Conservation (phyloP, 352 stramenopile species). For the Globisporangium takayamanum region DNA sequence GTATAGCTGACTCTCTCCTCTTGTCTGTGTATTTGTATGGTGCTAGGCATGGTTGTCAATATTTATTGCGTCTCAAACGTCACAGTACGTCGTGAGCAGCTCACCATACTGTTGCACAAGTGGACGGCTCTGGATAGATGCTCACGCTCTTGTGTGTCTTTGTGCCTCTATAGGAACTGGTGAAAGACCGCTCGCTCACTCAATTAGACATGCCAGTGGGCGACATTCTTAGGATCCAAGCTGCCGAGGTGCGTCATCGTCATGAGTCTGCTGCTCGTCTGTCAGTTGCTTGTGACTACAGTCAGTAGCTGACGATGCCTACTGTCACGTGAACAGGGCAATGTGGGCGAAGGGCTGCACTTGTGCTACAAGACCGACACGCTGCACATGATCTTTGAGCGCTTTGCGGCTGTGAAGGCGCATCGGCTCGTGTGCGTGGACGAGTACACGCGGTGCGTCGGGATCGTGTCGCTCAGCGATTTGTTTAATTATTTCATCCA, state of each 20-base stretch:
- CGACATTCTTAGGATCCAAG: slow-evolving; percentile 82
- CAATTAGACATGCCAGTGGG: slow-evolving; percentile 87
- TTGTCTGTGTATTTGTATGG: slow-evolving; percentile 3
- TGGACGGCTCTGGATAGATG: background rate
- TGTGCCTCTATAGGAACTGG: slow-evolving; percentile 46
- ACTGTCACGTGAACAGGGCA: slow-evolving; percentile 31
- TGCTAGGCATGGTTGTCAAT: slow-evolving; percentile 81
- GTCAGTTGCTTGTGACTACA: slow-evolving; percentile 1
- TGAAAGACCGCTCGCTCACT: slow-evolving; percentile 83
- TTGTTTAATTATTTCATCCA: slow-evolving; percentile 90
- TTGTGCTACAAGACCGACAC: slow-evolving; percentile 87
- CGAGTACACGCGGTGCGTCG: slow-evolving; percentile 76
- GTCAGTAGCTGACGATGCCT: background rate
- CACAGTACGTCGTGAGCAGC: slow-evolving; percentile 36
- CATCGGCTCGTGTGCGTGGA: slow-evolving; percentile 84
- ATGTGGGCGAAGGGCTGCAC: slow-evolving; percentile 75
- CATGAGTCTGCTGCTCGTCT: background rate
- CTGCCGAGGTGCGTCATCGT: slow-evolving; percentile 51
- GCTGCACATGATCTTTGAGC: slow-evolving; percentile 88
- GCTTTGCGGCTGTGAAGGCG: slow-evolving; percentile 81
- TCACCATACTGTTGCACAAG: too few relatives aligned
- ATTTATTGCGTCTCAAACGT: slow-evolving; percentile 91
- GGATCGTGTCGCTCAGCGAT: slow-evolving; percentile 83
- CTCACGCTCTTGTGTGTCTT: background rate
- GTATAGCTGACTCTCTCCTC: slow-evolving; percentile 2